Conservation (phyloP, 139 green algal species). For the Haematococcus sp. region DNA sequence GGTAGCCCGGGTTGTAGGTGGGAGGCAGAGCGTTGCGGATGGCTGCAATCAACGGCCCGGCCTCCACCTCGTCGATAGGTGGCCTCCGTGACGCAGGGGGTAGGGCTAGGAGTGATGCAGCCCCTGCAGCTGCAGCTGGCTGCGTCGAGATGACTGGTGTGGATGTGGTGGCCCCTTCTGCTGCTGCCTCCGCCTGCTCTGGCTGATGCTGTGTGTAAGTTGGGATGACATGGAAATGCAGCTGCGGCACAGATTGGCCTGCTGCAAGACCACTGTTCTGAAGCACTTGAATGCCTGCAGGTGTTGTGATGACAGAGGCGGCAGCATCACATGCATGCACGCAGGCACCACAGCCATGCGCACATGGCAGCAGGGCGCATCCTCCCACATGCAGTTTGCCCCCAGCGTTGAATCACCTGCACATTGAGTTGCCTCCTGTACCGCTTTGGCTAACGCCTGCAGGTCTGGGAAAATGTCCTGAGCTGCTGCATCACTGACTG, state of each 20-base stretch:
- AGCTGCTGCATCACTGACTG: not conserved
- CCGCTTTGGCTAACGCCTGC: constrained; percentile 26
- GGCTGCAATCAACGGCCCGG: not conserved
- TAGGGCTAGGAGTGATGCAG: not conserved
- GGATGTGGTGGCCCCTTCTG: not conserved
- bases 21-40: not conserved
- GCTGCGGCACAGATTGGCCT: constrained; percentile 47
- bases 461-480: constrained; percentile 27
- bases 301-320: not conserved
- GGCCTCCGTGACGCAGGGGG: not conserved
- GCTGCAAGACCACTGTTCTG: constrained; percentile 40
- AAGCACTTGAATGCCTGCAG: constrained; percentile 22
- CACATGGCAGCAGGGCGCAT: no score
- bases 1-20: not conserved
- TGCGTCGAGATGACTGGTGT: no score
- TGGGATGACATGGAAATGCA: constrained; percentile 56
- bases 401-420: no score
- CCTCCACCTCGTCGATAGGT: constrained; percentile 9
- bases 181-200: constrained; percentile 12
- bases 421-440: constrained; percentile 37
- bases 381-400: no score
- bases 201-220: constrained; percentile 12
- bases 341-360: not conserved
- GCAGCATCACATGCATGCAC: no score
- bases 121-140: not conserved